Evolutionary conservation across 805 yeast genomes (phyloP).

Genomic region (Yamadazyma nakazawae): DNA sequence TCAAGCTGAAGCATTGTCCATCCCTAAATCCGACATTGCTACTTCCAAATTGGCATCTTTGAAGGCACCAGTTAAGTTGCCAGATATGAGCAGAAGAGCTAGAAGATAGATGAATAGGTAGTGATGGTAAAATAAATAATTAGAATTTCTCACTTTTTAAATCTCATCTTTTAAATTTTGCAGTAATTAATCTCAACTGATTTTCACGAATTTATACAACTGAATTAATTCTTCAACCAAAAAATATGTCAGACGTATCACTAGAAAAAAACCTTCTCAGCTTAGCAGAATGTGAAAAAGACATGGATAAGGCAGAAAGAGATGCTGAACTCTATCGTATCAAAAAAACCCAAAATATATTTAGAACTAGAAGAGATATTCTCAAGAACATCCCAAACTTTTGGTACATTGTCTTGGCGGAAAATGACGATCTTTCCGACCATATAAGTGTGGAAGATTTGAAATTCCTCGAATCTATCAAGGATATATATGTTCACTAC

Average conservation of each 20-base stretch:
- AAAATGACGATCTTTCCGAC: constrained; percentile 81
- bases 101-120: constrained; percentile 12
- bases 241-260: background rate
- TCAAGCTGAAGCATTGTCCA: constrained; percentile 72
- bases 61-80: constrained; percentile 85
- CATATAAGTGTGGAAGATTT: constrained; percentile 73
- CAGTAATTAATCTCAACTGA: background rate
- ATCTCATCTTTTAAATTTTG: background rate
- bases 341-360: constrained; percentile 53
- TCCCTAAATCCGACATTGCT: constrained; percentile 56
- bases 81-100: constrained; percentile 73
- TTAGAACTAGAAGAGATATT: constrained; percentile 52
- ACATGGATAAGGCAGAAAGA: constrained; percentile 57
- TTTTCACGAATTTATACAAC: background rate
- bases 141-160: background rate
- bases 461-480: constrained; percentile 65
- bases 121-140: background rate
- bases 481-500: constrained; percentile 60
- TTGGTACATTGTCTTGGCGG: constrained; percentile 85
- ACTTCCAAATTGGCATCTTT: constrained; percentile 77
- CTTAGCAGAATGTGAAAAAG: constrained; percentile 56
- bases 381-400: constrained; percentile 62
- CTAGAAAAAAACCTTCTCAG: constrained; percentile 34
- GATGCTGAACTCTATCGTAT: constrained; percentile 57
- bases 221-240: background rate